phyloP scores from a whole-genome alignment of 2,329 filamentous ascomycete species.

The Penicillium sp. region DNA sequence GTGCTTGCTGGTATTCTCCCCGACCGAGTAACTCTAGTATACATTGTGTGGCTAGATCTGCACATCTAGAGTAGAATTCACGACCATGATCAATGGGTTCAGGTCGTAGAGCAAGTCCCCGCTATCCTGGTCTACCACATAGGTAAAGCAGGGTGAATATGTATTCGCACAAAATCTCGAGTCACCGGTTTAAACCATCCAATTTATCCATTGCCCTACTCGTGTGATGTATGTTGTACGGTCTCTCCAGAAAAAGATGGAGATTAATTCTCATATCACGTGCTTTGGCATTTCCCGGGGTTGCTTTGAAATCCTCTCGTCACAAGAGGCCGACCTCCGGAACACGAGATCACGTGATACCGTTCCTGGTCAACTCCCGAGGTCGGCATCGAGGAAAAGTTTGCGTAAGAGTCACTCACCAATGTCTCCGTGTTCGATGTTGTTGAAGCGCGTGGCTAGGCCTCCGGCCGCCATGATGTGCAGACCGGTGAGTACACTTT shows the following conservation, averaged over 20 bases:
- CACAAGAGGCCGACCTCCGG: neutral
- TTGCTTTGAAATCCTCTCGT: constrained; percentile 2
- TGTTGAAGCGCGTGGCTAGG: constrained; percentile 5
- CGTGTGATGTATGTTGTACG: neutral
- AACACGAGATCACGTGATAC: neutral
- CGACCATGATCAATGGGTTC: neutral
- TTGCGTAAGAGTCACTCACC: constrained; percentile 1
- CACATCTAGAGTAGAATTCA: neutral
- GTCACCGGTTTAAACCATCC: neutral
- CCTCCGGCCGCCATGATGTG: neutral
- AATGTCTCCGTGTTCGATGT: constrained; percentile 10
- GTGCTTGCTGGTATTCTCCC: neutral
- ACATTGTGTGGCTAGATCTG: neutral
- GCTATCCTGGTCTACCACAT: neutral
- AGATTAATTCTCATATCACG: neutral
- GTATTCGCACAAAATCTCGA: neutral
- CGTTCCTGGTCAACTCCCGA: neutral
- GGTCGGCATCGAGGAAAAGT: neutral
- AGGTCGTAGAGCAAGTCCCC: neutral
- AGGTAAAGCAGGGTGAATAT: neutral
- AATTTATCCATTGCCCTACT: neutral
- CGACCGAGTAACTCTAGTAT: neutral
- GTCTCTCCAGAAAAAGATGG: neutral
- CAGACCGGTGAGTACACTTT: neutral
- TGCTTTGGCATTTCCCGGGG: neutral